phyloP scores from a whole-genome alignment of 2,329 filamentous ascomycete species.

The Botrytis galanthina region DNA sequence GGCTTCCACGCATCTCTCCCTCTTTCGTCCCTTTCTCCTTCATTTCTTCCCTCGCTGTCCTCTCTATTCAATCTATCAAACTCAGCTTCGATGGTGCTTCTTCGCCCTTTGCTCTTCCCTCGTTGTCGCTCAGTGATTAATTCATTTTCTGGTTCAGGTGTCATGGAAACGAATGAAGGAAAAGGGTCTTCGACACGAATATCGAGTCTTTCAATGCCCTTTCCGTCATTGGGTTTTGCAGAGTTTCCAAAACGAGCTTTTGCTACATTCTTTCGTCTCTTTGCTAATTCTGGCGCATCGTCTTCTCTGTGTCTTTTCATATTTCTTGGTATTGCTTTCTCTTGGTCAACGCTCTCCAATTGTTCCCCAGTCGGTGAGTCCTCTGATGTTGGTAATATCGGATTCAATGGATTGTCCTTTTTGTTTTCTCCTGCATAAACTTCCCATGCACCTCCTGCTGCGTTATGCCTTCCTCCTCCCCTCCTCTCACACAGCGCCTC shows the following conservation, averaged over 20 bases:
- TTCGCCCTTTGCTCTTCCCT: conserved; percentile 34
- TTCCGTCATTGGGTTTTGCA: conserved; percentile 54
- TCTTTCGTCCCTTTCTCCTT: conserved; percentile 21
- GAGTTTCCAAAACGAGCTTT: conserved; percentile 68
- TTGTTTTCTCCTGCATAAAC: conserved; percentile 66
- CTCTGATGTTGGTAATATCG: conserved; percentile 38
- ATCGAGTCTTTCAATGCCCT: conserved; percentile 61
- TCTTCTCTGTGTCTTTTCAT: conserved; percentile 35
- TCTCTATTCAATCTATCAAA: conserved; percentile 34
- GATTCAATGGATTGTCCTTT: conserved; percentile 51
- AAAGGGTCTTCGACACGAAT: conserved; percentile 59
- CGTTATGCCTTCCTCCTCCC: conserved; percentile 67
- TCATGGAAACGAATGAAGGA: conserved; percentile 36
- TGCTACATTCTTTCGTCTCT: conserved; percentile 61
- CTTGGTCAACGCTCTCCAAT: conserved; percentile 29
- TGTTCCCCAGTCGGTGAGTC: conserved; percentile 18
- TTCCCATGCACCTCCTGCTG: conserved; percentile 74
- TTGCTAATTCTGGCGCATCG: conserved; percentile 43
- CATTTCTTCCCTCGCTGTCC: conserved; percentile 32
- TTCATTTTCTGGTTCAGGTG: conserved; percentile 29
- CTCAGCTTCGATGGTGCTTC: conserved; percentile 30
- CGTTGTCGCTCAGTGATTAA: conserved; percentile 26
- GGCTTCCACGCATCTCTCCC: conserved; percentile 49
- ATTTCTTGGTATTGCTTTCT: conserved; percentile 20
- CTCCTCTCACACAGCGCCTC: conserved; percentile 65